Conservation (phyloP, 176 grass and related monocot genomes). For the Sorghum bicolor region Sorghum_bicolor_NCBIv3 NC_012878.2:5490001-5490500, state of each 20-base stretch:
- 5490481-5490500: not conserved
- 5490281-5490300: constrained; percentile 4
- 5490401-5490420: not conserved
- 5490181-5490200: constrained; percentile 80
- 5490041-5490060: constrained; percentile 75
- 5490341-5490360: not conserved
- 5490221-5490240: not conserved
- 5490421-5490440: constrained; percentile 8
- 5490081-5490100: constrained; percentile 85
- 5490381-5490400: not conserved
- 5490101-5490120: constrained; percentile 71
- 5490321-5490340: not conserved
- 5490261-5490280: constrained; percentile 1
- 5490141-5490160: constrained; percentile 89
- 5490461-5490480: not conserved
- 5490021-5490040: constrained; percentile 65
- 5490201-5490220: not conserved
- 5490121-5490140: constrained; percentile 85
- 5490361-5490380: not conserved
- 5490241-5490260: not conserved
- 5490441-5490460: too few relatives aligned
- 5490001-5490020: constrained; percentile 79
- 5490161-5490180: constrained; percentile 76
- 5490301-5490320: constrained; percentile 16
- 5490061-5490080: constrained; percentile 79